Conservation (phyloP, 768 basidiomycete species). For the Rhizopogon vulgaris region DNA sequence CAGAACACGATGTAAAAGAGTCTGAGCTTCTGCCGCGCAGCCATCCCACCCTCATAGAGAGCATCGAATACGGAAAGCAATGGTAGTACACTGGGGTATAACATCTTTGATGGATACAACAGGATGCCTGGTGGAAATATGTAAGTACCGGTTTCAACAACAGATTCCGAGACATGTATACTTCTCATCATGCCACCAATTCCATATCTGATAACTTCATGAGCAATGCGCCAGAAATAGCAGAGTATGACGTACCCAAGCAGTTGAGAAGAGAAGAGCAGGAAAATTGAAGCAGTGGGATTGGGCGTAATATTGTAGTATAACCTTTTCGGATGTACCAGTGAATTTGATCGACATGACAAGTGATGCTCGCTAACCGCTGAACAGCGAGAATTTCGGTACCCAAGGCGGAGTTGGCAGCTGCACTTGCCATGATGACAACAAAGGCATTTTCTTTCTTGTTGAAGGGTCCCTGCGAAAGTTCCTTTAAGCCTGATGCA, state of each 20-base stretch:
- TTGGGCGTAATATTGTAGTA: slow-evolving; percentile 50
- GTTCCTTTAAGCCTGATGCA: too few relatives aligned
- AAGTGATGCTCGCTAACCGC: slow-evolving; percentile 14
- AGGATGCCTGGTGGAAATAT: slow-evolving; percentile 10
- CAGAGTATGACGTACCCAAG: slow-evolving; percentile 22
- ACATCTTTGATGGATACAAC: slow-evolving; percentile 41
- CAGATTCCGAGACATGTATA: slow-evolving; percentile 13
- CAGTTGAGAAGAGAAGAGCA: slow-evolving; percentile 29
- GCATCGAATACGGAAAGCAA: slow-evolving; percentile 21
- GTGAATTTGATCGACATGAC: too few relatives aligned
- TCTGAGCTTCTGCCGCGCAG: slow-evolving; percentile 36
- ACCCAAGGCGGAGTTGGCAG: slow-evolving; percentile 46
- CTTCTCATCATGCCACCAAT: slow-evolving; percentile 47
- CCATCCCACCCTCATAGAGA: slow-evolving; percentile 35
- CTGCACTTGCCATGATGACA: slow-evolving; percentile 51
- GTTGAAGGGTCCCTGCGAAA: slow-evolving; percentile 45
- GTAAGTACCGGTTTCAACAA: too few relatives aligned
- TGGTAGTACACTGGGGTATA: slow-evolving; percentile 30
- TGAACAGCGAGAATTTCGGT: slow-evolving; percentile 52
- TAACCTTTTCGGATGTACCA: slow-evolving; percentile 9
- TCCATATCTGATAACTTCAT: slow-evolving; percentile 28
- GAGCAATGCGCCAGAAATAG: too few relatives aligned
- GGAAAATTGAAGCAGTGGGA: slow-evolving; percentile 36
- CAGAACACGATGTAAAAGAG: slow-evolving; percentile 42
- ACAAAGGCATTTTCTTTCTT: slow-evolving; percentile 57